Conservation (phyloP, 2,329 filamentous ascomycete genomes). For the Venturia aucupariae region DNA sequence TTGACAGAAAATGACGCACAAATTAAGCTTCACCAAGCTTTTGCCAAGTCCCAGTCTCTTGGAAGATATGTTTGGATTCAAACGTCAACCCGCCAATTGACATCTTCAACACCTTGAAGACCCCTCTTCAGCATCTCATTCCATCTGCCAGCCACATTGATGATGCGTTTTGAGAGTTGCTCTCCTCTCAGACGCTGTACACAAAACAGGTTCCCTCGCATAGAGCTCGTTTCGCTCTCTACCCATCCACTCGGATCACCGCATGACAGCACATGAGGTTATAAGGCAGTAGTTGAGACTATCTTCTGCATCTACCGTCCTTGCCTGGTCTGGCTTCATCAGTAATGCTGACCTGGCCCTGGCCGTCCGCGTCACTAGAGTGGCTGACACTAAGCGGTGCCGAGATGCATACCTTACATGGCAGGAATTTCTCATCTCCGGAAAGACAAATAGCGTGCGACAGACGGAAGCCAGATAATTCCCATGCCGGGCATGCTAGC, state of each 20-base stretch:
- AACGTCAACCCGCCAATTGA: background rate
- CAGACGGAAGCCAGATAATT: background rate
- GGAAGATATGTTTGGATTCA: background rate
- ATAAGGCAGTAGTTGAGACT: background rate
- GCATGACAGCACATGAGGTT: background rate
- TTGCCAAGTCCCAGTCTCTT: background rate
- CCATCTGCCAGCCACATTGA: no score
- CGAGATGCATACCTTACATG: background rate
- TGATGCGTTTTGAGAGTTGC: background rate
- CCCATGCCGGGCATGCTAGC: background rate
- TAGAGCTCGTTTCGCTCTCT: background rate
- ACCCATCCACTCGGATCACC: background rate
- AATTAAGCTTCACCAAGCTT: slow-evolving; percentile 7
- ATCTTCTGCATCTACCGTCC: background rate
- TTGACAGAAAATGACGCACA: background rate
- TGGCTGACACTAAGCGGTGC: background rate
- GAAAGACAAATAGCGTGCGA: background rate
- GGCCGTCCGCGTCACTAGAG: background rate
- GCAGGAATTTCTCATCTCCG: background rate
- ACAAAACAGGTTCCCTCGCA: background rate
- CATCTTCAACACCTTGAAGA: background rate
- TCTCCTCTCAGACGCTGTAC: background rate
- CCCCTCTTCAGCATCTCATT: background rate
- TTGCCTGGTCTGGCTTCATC: background rate
- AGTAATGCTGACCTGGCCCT: background rate